A percentile compares a stretch with the other conserved stretches of the same genome.
phyloP scores from a whole-genome alignment of 106 monocot genomes.

The Gastrodia elata region DNA sequence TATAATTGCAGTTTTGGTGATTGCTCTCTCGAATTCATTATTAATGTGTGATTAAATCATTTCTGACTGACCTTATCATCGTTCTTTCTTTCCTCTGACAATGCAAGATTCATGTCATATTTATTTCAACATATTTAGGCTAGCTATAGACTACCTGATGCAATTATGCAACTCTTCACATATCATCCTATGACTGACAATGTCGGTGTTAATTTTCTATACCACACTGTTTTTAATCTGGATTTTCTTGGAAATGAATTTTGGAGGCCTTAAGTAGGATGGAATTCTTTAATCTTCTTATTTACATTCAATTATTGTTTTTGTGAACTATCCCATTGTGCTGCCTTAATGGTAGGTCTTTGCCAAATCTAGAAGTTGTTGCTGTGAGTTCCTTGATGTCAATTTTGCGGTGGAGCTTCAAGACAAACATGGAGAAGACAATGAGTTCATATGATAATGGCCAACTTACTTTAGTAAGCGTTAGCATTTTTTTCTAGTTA shows the following conservation, averaged over 20 bases:
- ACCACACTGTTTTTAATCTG: not conserved
- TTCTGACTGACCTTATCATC: no score
- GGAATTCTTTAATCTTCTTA: not conserved
- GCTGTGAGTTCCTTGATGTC: conserved; percentile 77
- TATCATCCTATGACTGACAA: no score
- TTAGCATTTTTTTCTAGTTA: conserved; percentile 2
- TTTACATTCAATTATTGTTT: not conserved
- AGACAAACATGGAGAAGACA: conserved; percentile 84
- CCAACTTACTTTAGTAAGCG: conserved; percentile 64
- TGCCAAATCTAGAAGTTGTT: conserved; percentile 57
- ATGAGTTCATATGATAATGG: conserved; percentile 65
- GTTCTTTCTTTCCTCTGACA: no score
- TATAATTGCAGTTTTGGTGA: no score
- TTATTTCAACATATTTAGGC: no score
- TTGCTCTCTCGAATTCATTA: no score
- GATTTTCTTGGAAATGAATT: not conserved
- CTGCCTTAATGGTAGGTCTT: conserved; percentile 46
- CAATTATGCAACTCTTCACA: no score
- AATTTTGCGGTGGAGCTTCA: conserved; percentile 82
- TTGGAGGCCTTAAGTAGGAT: not conserved
- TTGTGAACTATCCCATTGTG: not conserved
- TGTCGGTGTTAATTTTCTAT: no score
- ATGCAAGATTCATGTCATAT: no score
- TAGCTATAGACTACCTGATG: no score
- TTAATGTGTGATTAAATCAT: no score